Evolutionary conservation across 208 protist genomes (phyloP).

Genomic region (Histomonas meleagridis): DNA sequence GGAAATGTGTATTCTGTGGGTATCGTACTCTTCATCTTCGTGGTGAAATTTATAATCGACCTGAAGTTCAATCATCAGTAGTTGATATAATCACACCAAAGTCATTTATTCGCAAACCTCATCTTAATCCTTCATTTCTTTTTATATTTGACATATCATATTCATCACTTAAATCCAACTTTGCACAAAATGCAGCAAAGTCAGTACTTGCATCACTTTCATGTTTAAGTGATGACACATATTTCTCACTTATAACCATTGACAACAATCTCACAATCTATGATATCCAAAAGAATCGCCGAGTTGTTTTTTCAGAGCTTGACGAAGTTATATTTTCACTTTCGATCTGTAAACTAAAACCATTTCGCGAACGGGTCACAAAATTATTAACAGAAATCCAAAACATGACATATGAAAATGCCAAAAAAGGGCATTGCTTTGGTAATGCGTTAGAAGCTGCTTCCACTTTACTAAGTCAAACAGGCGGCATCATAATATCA

Average conservation of each 20-base stretch:
- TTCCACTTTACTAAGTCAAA: neutral
- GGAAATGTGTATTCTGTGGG: neutral
- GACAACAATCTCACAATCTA: neutral
- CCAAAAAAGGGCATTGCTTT: neutral
- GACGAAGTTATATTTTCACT: neutral
- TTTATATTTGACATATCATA: slow-evolving; percentile 12
- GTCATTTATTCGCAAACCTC: neutral
- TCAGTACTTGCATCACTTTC: neutral
- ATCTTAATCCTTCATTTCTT: neutral
- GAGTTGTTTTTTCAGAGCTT: neutral
- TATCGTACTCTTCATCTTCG: neutral
- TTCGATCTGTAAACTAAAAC: neutral
- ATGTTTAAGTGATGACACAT: neutral
- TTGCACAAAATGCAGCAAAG: neutral
- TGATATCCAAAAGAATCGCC: neutral
- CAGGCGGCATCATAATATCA: neutral
- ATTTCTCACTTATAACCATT: neutral
- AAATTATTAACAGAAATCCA: neutral
- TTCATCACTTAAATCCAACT: neutral
- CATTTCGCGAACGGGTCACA: neutral
- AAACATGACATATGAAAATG: neutral
- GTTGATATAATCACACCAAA: neutral
- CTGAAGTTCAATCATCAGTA: neutral
- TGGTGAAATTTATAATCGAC: neutral
- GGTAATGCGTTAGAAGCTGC: neutral